A percentile compares a stretch with the other conserved stretches of the same genome.
These are phyloP conservation scores for Amaranthus tricolor DNA, from an alignment of 179 eudicot genomes.

Conservation along the genomic window DNA sequence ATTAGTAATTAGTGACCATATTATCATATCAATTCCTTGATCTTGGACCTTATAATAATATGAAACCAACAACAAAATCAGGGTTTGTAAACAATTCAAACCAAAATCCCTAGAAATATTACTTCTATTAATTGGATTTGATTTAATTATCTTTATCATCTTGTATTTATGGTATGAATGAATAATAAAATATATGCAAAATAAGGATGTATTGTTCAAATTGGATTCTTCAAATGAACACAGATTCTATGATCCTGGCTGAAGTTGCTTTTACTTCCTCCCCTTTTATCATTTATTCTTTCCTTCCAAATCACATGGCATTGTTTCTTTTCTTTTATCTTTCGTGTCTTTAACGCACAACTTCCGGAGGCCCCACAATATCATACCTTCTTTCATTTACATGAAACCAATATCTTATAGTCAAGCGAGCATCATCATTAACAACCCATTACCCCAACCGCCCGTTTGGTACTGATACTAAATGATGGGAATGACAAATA, in stretches of 20 bases:
- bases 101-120: neutral
- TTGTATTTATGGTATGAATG: neutral
- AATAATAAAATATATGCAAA: neutral
- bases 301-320: slow-evolving; percentile 14
- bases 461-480: no score
- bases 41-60: neutral
- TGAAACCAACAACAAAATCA: neutral
- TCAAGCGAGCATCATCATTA: no score
- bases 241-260: slow-evolving; percentile 15
- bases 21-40: no score
- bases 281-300: neutral
- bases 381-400: slow-evolving; percentile 6
- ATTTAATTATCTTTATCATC: neutral
- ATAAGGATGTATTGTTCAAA: neutral
- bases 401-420: no score
- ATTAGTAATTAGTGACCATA: no score
- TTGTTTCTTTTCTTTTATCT: neutral
- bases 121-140: neutral
- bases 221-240: neutral
- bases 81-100: neutral
- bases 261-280: neutral
- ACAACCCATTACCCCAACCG: no score
- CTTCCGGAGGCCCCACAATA: slow-evolving; percentile 6
- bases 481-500: no score
- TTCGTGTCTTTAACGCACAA: neutral